Evolutionary conservation across 306 rosid genomes (phyloP), one percentile per base, ranked within the genome.

Genomic region (Cyamopsis tetragonoloba): DNA sequence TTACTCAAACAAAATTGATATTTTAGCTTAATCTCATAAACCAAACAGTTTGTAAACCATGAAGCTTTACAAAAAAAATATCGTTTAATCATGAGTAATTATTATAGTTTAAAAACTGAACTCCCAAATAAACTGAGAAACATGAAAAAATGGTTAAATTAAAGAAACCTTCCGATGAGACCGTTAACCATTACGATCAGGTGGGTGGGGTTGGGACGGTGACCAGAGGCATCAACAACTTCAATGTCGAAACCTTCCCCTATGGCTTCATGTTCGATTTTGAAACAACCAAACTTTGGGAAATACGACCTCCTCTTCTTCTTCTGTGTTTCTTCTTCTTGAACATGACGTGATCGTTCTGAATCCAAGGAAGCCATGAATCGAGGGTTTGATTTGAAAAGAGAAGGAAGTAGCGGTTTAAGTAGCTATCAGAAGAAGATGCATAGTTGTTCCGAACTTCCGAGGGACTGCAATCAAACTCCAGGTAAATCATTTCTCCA

Each of bases 141-240:
- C 37, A 3, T 8, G 5, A 9, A 27, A n/a, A 38, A 5, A n/a
- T n/a, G n/a, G 0, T 13, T 7, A 32, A 20, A 35, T 43, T 9
- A 15, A 39, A 38, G 70, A 26, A 19, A 84, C 98, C 90, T 92
- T 79, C 98, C 98, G 7, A 85, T 49, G 12, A 92, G 87, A 48
- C 98, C 98, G 66, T 92, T 85, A 46, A 85, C 96, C 96, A 82
- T 79, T 28, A 92, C 62, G 75, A 92, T 68, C 55, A 89, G 74
- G 60, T 92, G 98, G 35, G 87, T 77, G 4, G 89, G 87, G 3
- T 56, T 62, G 35, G 68, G 66, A 77, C 77, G 73, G 8, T 49
- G 62, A 19, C 73, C 80, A 67, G 70, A 74, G 11, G 56, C 72
- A 60, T 81, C 86, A 46, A 78, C 81, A 59, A 80, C 77, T 68